A percentile compares a stretch with the other conserved stretches of the same genome.
Conservation (phyloP, 2,329 filamentous ascomycete species). For the Colletotrichum tanaceti region DNA sequence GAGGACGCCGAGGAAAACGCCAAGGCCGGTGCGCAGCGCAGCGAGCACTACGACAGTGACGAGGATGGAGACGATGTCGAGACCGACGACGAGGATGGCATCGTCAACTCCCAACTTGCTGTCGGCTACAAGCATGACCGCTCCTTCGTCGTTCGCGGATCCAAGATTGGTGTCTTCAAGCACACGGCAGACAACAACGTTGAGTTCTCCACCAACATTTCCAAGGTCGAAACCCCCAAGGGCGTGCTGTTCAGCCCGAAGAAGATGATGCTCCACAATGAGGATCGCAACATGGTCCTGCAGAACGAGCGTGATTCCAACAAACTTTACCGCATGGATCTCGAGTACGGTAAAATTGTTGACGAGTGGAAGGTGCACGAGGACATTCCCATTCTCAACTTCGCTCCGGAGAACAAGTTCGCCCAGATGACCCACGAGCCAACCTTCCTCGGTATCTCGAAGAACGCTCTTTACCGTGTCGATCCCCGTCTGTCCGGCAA, state of each 20-base stretch:
- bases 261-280: slow-evolving; percentile 95
- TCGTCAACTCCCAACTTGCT: slow-evolving; percentile 92
- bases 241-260: slow-evolving; percentile 92
- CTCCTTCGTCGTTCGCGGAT: slow-evolving; percentile 95
- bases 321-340: slow-evolving; percentile 95
- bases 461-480: slow-evolving; percentile 92
- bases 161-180: slow-evolving; percentile 99
- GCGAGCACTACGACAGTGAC: slow-evolving; percentile 75
- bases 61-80: slow-evolving; percentile 84
- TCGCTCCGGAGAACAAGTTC: slow-evolving; percentile 97
- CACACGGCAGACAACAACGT: slow-evolving; percentile 92
- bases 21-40: slow-evolving; percentile 72
- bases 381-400: slow-evolving; percentile 90
- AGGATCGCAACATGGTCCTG: slow-evolving; percentile 89
- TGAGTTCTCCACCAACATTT: slow-evolving; percentile 97
- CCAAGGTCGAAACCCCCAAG: slow-evolving; percentile 88
- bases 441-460: slow-evolving; percentile 92
- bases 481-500: slow-evolving; percentile 90
- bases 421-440: slow-evolving; percentile 96
- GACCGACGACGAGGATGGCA: slow-evolving; percentile 76
- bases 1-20: slow-evolving; percentile 71
- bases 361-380: slow-evolving; percentile 99
- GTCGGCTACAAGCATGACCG: slow-evolving; percentile 98
- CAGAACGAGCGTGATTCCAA: slow-evolving; percentile 88
- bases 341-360: slow-evolving; percentile 97